These are phyloP conservation scores for Aurifilum marmelostoma DNA, from an alignment of 2,329 filamentous ascomycete species.

Conservation along the genomic window DNA sequence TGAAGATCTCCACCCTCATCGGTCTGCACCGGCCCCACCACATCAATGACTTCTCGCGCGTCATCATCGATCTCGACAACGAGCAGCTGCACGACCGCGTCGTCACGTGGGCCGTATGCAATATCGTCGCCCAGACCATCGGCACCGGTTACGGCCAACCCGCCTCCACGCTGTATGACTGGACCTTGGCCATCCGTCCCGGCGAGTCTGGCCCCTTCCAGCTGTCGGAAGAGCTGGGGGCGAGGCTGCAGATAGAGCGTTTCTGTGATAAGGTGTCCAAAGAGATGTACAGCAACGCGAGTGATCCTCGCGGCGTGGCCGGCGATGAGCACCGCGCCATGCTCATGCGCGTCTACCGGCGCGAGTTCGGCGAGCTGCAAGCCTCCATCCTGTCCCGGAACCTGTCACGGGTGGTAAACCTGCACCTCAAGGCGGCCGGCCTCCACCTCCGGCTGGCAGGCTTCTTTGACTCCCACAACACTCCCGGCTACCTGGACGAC, in stretches of 20 bases:
- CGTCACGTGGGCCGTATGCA: constrained; percentile 82
- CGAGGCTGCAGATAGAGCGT: constrained; percentile 70
- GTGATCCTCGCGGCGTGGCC: constrained; percentile 70
- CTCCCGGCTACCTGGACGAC: constrained; percentile 72
- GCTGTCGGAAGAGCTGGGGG: constrained; percentile 65
- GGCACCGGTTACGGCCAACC: constrained; percentile 85
- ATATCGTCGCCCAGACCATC: constrained; percentile 79
- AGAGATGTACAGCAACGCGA: constrained; percentile 78
- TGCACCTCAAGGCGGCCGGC: constrained; percentile 73
- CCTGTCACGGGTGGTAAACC: constrained; percentile 60
- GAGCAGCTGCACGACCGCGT: constrained; percentile 80
- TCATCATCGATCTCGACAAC: constrained; percentile 73
- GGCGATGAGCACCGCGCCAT: constrained; percentile 69
- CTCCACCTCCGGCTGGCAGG: constrained; percentile 78
- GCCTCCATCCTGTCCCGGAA: constrained; percentile 62
- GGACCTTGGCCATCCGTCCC: constrained; percentile 66
- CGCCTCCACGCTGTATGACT: constrained; percentile 76
- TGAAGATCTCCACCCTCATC: constrained; percentile 84
- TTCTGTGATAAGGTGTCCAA: constrained; percentile 79
- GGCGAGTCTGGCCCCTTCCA: constrained; percentile 63
- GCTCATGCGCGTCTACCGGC: constrained; percentile 67
- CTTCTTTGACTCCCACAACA: constrained; percentile 78
- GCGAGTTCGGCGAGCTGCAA: constrained; percentile 66
- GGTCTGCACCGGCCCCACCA: constrained; percentile 80
- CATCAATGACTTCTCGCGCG: constrained; percentile 80